Conservation (phyloP, 164 flowering plant genomes). For the Chimonanthus salicifolius region DNA sequence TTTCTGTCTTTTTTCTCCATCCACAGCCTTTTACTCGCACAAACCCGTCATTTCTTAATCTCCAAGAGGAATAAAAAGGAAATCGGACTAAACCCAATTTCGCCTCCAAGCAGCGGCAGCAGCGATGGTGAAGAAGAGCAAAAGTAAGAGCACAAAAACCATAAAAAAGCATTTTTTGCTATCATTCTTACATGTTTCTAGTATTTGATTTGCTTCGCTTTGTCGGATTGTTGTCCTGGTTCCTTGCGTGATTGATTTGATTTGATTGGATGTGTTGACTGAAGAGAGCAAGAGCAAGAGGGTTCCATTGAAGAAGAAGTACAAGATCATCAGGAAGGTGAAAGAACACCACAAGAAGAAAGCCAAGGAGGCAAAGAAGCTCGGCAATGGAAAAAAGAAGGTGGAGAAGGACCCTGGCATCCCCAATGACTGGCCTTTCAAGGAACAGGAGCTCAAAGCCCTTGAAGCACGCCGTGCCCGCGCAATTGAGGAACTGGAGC, state of each 20-base stretch:
- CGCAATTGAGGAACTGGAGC: conserved; percentile 74
- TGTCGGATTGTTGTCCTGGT: neutral
- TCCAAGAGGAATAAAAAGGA: neutral
- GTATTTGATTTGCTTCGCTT: neutral
- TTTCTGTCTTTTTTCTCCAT: neutral
- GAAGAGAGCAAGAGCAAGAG: conserved; percentile 97
- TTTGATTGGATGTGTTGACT: neutral
- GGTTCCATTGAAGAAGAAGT: conserved; percentile 71
- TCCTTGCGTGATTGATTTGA: neutral
- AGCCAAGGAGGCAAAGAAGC: conserved; percentile 94
- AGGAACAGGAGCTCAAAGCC: conserved; percentile 94
- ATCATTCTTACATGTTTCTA: neutral
- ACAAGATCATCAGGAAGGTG: conserved; percentile 77
- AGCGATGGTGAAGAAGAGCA: conserved; percentile 35
- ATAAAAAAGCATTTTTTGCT: neutral
- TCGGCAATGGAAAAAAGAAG: conserved; percentile 37
- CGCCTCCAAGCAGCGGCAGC: neutral
- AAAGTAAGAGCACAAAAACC: conserved; percentile 18
- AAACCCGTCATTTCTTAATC: neutral
- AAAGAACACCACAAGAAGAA: conserved; percentile 94
- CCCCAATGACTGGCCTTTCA: conserved; percentile 95
- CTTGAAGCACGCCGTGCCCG: conserved; percentile 80
- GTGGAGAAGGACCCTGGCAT: conserved; percentile 97
- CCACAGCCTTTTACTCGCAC: neutral
- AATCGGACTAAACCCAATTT: neutral